Evolutionary conservation across 208 protist species (phyloP).

Genomic region (Novymonas esmeraldas): DNA sequence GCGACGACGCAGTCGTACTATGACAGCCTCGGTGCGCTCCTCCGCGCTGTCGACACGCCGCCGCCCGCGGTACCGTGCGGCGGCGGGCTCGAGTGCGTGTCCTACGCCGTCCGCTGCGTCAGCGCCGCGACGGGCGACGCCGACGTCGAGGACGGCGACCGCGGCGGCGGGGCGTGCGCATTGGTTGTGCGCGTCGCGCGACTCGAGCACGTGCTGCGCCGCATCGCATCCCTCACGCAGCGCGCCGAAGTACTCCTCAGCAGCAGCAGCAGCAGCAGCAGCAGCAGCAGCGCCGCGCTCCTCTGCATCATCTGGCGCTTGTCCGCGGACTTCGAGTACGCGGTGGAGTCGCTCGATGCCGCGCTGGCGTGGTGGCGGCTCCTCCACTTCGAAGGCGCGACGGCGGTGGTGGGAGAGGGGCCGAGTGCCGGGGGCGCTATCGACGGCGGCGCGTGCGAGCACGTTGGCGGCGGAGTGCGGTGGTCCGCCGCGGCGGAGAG

Average conservation of each 20-base stretch:
- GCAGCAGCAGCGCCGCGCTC: not conserved
- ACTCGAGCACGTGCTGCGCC: slow-evolving; percentile 7
- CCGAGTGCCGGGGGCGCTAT: too few relatives aligned
- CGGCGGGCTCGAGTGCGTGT: not conserved
- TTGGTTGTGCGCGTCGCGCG: slow-evolving; percentile 22
- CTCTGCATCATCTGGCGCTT: not conserved
- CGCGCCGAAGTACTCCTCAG: not conserved
- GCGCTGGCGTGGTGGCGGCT: slow-evolving; percentile 15
- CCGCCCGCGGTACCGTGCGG: not conserved
- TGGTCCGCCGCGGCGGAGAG: not conserved
- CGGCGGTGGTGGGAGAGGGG: not conserved
- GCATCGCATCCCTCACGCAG: not conserved
- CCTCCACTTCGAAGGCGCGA: slow-evolving; percentile 16
- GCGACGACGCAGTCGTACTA: slow-evolving; percentile 1
- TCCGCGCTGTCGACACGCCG: not conserved
- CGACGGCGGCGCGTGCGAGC: too few relatives aligned
- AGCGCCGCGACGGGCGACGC: not conserved
- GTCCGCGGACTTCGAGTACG: not conserved
- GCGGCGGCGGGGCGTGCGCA: not conserved
- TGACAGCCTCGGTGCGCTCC: not conserved
- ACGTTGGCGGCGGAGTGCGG: not conserved
- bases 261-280: not conserved
- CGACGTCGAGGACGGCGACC: not conserved
- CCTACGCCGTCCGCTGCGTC: slow-evolving; percentile 16
- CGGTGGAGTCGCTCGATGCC: slow-evolving; percentile 16